These are phyloP conservation scores for Trichoderma polysporum DNA, from an alignment of 2,329 filamentous ascomycete genomes.

Conservation along the genomic window DNA sequence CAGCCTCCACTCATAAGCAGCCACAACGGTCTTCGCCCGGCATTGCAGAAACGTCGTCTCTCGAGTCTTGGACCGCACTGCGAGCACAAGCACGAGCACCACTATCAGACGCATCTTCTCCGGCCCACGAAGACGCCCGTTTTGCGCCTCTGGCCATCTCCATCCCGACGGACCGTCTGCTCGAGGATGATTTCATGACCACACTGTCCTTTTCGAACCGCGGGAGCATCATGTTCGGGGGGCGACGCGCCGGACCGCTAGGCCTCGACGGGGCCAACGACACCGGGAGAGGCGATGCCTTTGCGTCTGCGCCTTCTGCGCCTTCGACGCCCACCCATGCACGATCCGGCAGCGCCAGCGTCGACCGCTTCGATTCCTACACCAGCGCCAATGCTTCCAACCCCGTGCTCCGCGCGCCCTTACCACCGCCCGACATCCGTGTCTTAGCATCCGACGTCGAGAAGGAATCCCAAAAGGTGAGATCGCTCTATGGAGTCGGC, in stretches of 20 bases:
- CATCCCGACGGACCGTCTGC: conserved; percentile 56
- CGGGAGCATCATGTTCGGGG: conserved; percentile 62
- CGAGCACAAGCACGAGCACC: conserved; percentile 7
- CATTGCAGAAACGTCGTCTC: conserved; percentile 10
- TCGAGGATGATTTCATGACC: conserved; percentile 59
- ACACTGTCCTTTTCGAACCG: conserved; percentile 61
- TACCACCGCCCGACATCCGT: conserved; percentile 49
- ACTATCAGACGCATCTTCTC: conserved; percentile 28
- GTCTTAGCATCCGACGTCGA: conserved; percentile 56
- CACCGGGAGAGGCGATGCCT: conserved; percentile 20
- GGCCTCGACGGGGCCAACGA: conserved; percentile 23
- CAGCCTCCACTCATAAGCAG: conserved; percentile 25
- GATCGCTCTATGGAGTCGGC: conserved; percentile 62
- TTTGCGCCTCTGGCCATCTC: conserved; percentile 55
- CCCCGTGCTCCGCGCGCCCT: not conserved
- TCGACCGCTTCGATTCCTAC: conserved; percentile 16
- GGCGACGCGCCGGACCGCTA: conserved; percentile 36
- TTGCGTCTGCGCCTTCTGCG: not conserved
- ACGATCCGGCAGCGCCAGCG: conserved; percentile 9
- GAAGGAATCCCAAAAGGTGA: conserved; percentile 66
- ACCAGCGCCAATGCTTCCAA: not conserved
- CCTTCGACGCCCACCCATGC: conserved; percentile 13
- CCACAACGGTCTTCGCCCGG: conserved; percentile 13
- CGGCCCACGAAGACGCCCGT: conserved; percentile 33
- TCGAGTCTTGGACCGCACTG: not conserved